phyloP scores from a whole-genome alignment of 2,329 filamentous ascomycete genomes.

The Incumbomyces delicatus region DNA sequence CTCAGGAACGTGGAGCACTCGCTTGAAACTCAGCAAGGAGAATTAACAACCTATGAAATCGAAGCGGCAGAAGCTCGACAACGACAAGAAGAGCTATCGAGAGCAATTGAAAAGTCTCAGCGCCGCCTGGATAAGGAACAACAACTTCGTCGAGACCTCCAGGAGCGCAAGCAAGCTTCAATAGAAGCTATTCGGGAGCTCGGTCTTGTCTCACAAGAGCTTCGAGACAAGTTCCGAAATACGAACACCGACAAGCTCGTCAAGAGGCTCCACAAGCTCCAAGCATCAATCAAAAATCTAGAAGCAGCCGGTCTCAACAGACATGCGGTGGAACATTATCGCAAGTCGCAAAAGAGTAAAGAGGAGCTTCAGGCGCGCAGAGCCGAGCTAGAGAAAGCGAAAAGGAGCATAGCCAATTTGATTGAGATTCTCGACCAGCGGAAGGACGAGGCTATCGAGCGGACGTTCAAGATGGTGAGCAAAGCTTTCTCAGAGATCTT shows the following conservation, averaged over 20 bases:
- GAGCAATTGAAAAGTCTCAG: conserved; percentile 72
- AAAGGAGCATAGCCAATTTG: conserved; percentile 80
- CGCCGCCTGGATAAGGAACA: conserved; percentile 87
- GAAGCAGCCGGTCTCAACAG: conserved; percentile 81
- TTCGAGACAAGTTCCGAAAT: conserved; percentile 80
- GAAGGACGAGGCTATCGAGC: conserved; percentile 96
- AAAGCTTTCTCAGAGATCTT: conserved; percentile 89
- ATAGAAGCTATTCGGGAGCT: conserved; percentile 84
- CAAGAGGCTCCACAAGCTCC: conserved; percentile 75
- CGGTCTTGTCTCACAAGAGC: conserved; percentile 86
- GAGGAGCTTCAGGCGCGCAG: conserved; percentile 77
- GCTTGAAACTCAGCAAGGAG: conserved; percentile 50
- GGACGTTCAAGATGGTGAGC: conserved; percentile 96
- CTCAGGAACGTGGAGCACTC: conserved; percentile 65
- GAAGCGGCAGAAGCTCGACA: conserved; percentile 55
- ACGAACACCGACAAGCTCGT: conserved; percentile 67
- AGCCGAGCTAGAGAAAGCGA: conserved; percentile 76
- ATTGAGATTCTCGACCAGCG: conserved; percentile 86
- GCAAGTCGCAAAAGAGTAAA: conserved; percentile 87
- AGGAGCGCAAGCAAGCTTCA: conserved; percentile 67
- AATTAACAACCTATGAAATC: conserved; percentile 51
- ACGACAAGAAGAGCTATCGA: conserved; percentile 64
- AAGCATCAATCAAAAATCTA: conserved; percentile 89
- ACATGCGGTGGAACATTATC: conserved; percentile 98
- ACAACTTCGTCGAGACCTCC: conserved; percentile 73